Base-by-base conservation (phyloP, 2,329 filamentous ascomycete species). In the Phialemonium atrogriseum region DNA sequence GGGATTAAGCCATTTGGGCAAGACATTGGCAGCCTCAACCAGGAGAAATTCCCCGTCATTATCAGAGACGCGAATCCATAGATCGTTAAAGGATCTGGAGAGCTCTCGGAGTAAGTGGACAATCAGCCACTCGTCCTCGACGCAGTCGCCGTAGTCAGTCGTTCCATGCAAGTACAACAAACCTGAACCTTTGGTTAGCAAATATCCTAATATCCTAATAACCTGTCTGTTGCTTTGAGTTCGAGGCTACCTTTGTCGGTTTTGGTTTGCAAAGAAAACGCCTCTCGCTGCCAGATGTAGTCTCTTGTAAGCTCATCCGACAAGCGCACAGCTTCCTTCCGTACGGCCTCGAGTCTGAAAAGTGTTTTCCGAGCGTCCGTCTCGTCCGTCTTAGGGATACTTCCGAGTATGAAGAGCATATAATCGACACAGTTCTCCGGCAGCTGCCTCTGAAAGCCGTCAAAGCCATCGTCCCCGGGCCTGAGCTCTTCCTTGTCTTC, bases 81-180 rank as follows among this genome's bases (percentile, higher is more conserved):
- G 65, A 37, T 81, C 68, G 5, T 75, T 64, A 46, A 84, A 84
- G 22, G 71, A 67, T 44, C 70, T 82, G 45, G 80, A 88, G 45
- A 96, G 61, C 57, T 94, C 81, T 26, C 84, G 77, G 18, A 98
- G 66, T 5, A 96, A 62, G 58, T 88, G 94, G 13, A 96, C 88
- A 37, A 96, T 80, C 5, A 96, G 72, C 93, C 91, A 98, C 62
- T 98, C 93, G 47, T 98, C 91, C 49, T 94, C 89, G 4, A 96
- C 79, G 0, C 87, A 91, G 56, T 98, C 93, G 7, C 89, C 88
- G 48, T 87, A 96, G 52, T 89, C 84, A 1, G 86, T 91, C 31
- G 68, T 66, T 13, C 89, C 89, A 40, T 76, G 72, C 5, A 98
- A 69, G 41, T 79, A 77, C n/a, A 65, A 50, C 7, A 75, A 50